Base-by-base conservation (phyloP, 2,329 filamentous ascomycete genomes). In the Microdochium trichocladiopsis region DNA sequence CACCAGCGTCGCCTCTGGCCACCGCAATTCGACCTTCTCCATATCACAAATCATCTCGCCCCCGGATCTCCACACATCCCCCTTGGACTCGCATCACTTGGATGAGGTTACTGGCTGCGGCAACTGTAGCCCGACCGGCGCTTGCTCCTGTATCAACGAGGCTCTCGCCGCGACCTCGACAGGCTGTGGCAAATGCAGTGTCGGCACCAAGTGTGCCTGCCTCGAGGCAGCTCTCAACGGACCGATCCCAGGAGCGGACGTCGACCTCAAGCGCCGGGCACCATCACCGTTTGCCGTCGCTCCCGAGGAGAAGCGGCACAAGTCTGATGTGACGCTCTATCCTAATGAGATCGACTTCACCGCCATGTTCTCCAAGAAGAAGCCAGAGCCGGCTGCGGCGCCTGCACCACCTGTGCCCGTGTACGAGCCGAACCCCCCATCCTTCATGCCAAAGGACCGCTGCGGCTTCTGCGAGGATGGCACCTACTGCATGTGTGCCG, bases 391-490 rank as follows among this genome's bases (percentile, higher is more conserved):
- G 68, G n/a, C 72, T 69, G 49, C 57, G 31, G 50, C 53, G 48
- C 37, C 49, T 58, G 53, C 63, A 59, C 53, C 65, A 66, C 10
- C 65, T 72, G 18, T 63, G 71, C 2, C 53, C 55, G 52, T 45
- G 14, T 45, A 45, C 41, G 41, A 45, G 18, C 16, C 14, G 9
- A 23, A 21, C 22, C 22, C 56, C 21, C 47, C 53, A 3, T 57
- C 62, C 14, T 67, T 78, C 43, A 70, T 74, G 11, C 74, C 79
- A 4, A 78, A 82, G 56, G 88, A 93, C 60, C 79, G 82, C 21
- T 94, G 89, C 65, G 89, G 89, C 6, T 94, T 94, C 70, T 94
- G 89, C 69, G 82, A 86, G 56, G 87, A 92, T 54, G 88, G 87
- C 4, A 91, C 86, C 1, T 89, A 89, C 60, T 94, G 89, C 63